Conservation (phyloP, 2,329 filamentous ascomycete species). For the Elsinoe perseae region DNA sequence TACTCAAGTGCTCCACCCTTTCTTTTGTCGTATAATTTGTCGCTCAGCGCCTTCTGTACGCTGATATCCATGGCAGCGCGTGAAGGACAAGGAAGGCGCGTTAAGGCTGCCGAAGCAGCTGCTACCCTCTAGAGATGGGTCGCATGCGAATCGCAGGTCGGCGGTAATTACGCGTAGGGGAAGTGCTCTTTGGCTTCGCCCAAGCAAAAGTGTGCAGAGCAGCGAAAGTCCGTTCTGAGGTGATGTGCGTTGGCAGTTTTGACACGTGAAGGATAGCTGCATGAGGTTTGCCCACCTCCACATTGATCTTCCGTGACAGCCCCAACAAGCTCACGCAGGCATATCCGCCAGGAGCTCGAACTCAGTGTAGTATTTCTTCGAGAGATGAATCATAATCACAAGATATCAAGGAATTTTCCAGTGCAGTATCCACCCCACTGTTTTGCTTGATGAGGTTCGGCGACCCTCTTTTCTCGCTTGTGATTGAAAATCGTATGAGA, state of each 20-base stretch:
- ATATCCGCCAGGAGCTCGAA: not conserved
- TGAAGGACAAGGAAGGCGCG: conserved; percentile 2
- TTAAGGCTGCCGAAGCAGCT: not conserved
- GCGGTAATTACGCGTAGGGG: too few species aligned
- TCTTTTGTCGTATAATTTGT: conserved; percentile 97
- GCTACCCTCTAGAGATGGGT: not conserved
- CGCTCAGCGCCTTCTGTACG: conserved; percentile 85
- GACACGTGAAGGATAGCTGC: not conserved
- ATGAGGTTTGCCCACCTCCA: not conserved
- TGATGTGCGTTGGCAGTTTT: not conserved
- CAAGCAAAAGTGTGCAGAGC: not conserved
- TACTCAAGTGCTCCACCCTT: conserved; percentile 96
- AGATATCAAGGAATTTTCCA: not conserved
- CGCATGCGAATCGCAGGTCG: not conserved
- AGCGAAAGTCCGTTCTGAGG: not conserved
- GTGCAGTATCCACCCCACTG: too few species aligned
- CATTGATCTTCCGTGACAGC: not conserved
- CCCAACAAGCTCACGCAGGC: not conserved
- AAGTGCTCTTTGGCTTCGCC: too few species aligned
- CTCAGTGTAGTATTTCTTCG: not conserved
- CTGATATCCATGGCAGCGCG: conserved; percentile 64
- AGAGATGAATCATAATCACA: too few species aligned
- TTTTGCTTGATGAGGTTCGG: too few species aligned
- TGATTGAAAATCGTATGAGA: too few species aligned
- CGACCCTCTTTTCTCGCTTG: too few species aligned